phyloP scores from a whole-genome alignment of 2,329 filamentous ascomycete genomes.

The Falciphora oryzae region DNA sequence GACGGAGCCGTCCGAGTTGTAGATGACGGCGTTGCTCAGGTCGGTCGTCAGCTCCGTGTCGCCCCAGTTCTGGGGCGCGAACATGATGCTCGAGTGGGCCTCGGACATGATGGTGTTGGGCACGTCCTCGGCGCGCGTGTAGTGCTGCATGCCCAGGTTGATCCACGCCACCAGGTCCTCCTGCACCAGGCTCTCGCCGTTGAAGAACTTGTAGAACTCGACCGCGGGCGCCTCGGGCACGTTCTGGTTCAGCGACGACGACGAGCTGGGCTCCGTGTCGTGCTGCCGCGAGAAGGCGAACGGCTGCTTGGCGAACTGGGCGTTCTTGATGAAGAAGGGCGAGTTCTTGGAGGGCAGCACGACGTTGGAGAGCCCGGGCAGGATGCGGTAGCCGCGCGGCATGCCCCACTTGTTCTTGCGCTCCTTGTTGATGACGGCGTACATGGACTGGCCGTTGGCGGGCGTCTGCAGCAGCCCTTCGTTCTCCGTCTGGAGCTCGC shows the following conservation, averaged over 20 bases:
- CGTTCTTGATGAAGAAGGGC: conserved; percentile 21
- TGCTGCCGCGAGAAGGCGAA: conserved; percentile 36
- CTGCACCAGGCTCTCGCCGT: conserved; percentile 36
- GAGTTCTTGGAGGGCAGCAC: conserved; percentile 30
- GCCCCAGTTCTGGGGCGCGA: conserved; percentile 27
- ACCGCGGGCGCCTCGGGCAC: conserved; percentile 30
- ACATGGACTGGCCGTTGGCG: conserved; percentile 32
- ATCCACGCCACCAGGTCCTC: conserved; percentile 41
- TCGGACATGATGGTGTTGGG: conserved; percentile 28
- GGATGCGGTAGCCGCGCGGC: conserved; percentile 36
- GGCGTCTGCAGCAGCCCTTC: conserved; percentile 24
- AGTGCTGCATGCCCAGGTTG: conserved; percentile 46
- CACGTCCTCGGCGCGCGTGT: conserved; percentile 34
- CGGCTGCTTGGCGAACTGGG: conserved; percentile 23
- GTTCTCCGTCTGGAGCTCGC: conserved; percentile 20
- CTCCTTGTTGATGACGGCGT: conserved; percentile 30
- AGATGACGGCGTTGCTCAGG: conserved; percentile 7
- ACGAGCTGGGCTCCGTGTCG: conserved; percentile 36
- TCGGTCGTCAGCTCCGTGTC: conserved; percentile 4
- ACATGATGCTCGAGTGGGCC: conserved; percentile 26
- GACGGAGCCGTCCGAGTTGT: neutral
- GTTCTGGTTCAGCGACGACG: conserved; percentile 27
- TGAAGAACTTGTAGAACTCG: conserved; percentile 33
- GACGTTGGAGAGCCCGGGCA: conserved; percentile 28
- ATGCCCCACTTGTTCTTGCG: conserved; percentile 34